Evolutionary conservation across 164 flowering plant species (phyloP), one percentile per base, ranked within the genome.

Genomic region (Magnolia officinalis): DNA sequence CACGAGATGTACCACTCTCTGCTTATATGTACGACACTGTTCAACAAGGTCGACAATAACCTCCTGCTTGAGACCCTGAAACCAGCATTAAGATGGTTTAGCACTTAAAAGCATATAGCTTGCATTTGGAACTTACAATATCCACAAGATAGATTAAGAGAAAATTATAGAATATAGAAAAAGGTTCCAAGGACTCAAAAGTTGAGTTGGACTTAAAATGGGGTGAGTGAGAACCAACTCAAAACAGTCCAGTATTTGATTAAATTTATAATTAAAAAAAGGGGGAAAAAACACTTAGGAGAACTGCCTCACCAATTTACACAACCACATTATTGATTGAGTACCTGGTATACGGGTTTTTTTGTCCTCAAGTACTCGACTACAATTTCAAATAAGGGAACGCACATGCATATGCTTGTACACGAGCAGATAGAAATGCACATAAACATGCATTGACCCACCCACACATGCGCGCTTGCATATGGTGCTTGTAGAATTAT

Each of bases 1-100:
- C 63, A 94, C 94, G 76, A 96, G 96, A 82, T 96, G 99, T 66
- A 96, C 96, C 63, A 92, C 97, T 89, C 97, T 87, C 82, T 87
- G 97, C 87, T 94, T 96, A 85, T 94, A 96, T 23, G 89, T 84
- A 26, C 97, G 92, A 64, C 99, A 94, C 77, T 94, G 99, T 23
- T 91, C 93, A 79, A 96, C 98, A 86, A 96, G 86, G 79, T 96
- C 99, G 75, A 92, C 88, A 72, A 96, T 86, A 29, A 94, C 98
- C 80, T 96, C 99, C 84, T 96, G 97, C 80, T 83, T 85, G 59
- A 94, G 87, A 49, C 89, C 99, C 99, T 96, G 89, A 65, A 80
- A 78, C 79, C 50, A 71, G 50, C 29, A 64, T 8, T 45, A 21
- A 50, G 31, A 74, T 37, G 58, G 29, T 64, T 73, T 67, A 74